Conservation (phyloP, 2,329 filamentous ascomycete species). For the Curvularia sp. region DNA sequence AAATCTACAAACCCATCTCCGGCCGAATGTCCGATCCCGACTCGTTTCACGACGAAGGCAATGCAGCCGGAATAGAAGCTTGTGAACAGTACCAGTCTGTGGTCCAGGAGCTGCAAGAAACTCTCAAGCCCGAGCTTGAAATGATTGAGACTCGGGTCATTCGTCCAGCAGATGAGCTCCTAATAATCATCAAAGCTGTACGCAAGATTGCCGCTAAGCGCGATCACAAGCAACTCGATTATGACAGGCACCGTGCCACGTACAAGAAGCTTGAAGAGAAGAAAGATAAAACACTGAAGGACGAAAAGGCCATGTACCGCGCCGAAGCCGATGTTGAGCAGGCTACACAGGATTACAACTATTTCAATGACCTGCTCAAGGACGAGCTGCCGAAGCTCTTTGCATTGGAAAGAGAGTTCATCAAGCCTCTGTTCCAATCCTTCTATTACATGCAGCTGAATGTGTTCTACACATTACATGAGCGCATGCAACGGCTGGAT, state of each 20-base stretch:
- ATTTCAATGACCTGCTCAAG: conserved; percentile 97
- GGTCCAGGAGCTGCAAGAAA: conserved; percentile 87
- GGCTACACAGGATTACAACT: conserved; percentile 94
- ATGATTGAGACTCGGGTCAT: conserved; percentile 96
- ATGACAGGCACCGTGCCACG: conserved; percentile 81
- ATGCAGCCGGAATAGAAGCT: conserved; percentile 89
- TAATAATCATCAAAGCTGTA: conserved; percentile 94
- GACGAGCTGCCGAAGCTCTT: conserved; percentile 95
- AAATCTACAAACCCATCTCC: conserved; percentile 98
- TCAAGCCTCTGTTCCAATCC: conserved; percentile 94
- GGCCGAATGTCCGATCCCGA: conserved; percentile 93
- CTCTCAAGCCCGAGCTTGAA: conserved; percentile 88
- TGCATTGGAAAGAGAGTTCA: conserved; percentile 88
- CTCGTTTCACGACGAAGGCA: conserved; percentile 80
- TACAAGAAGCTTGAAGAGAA: conserved; percentile 97
- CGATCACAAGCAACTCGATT: conserved; percentile 97
- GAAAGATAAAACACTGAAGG: conserved; percentile 94
- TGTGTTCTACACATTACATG: conserved; percentile 97
- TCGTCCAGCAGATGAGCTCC: conserved; percentile 87
- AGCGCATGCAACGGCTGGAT: conserved; percentile 96
- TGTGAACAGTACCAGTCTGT: conserved; percentile 96
- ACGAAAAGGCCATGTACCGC: conserved; percentile 97
- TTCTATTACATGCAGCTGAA: conserved; percentile 99
- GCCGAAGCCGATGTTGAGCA: conserved; percentile 90
- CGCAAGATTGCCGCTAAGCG: conserved; percentile 88